Evolutionary conservation across 2,329 filamentous ascomycete genomes (phyloP), one percentile per base, ranked within the genome.

Genomic region (Monosporascus sp.): DNA sequence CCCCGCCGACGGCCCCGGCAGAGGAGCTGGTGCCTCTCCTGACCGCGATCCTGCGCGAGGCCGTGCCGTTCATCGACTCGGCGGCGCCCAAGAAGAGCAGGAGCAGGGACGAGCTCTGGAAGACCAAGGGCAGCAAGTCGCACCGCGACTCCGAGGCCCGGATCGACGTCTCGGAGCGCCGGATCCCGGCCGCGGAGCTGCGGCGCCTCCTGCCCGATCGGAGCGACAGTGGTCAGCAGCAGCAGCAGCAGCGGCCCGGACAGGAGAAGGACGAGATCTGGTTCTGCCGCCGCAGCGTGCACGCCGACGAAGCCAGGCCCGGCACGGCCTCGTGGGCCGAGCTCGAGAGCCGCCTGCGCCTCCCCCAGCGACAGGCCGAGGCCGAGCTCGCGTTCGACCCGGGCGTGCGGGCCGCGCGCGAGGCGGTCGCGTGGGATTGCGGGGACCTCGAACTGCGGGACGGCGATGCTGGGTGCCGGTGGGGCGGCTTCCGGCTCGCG

Each of bases 241-340:
- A 48, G 56, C 53, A 52, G 18, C 46, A 48, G 45, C n/a, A n/a
- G n/a, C n/a, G n/a, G n/a, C 36, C 18, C 31, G 20, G 56, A 55
- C 45, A 20, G 45, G 25, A 47, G 51, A n/a, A 48, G 49, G 48
- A 24, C 27, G 85, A 88, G 68, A 77, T 74, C 18, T 90, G 87
- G 87, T 79, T 78, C 50, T 81, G 81, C 41, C 78, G 88, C 52
- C 77, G 77, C 45, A 87, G 83, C 64, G 69, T 80, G 42, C 87
- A 90, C 65, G 71, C 72, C 53, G 77, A 86, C 61, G 70, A 67
- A 6, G 69, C 73, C 18, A 70, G 68, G 39, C 62, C 62, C 24
- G 78, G 81, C 8, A 83, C 83, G 1, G 86, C 84, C 9, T 73
- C 65, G 46, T 89, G 84, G 80, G 72, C 70, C 0, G 86, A 90